Evolutionary conservation across 768 basidiomycete genomes (phyloP), one percentile per base, ranked within the genome.

Genomic region (Artomyces pyxidatus): DNA sequence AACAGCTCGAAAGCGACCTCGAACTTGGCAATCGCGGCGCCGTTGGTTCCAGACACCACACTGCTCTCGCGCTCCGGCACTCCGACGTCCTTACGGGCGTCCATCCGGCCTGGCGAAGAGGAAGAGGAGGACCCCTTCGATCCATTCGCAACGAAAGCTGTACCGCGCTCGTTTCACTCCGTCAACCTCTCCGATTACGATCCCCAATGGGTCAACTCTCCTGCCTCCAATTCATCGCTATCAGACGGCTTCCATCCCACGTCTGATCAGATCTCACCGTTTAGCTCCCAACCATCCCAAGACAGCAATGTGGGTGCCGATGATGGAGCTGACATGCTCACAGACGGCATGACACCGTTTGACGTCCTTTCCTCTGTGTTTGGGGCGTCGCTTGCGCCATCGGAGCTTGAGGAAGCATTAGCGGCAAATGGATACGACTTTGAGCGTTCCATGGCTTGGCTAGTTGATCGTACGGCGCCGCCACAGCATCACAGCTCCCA

Each of bases 281-380:
- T 37, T 21, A 27, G 44, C 7, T 47, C 58, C 26, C 52, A 56
- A 35, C 32, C 29, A n/a, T 56, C 50, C 17, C 57, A 50, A 22
- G 53, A 53, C 30, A 46, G 47, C 21, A 57, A 49, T 40, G 19
- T 4, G 7, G 60, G 53, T 22, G 66, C 71, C 43, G 78, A 79
- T 48, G 78, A 83, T 30, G 72, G 73, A 11, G 68, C 73, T 29
- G 76, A 78, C 28, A 71, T 79, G 66, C 75, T 90, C 44, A 87
- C 85, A 0, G 87, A 89, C 62, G 92, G 92, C 38, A 95, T 99
- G 91, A 95, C 95, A 1, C 96, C 96, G 1, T 86, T 99, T 59
- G 96, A 99, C 59, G 92, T 97, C 37, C 83, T 99, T 17, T 81
- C 79, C 61, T 92, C 89, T 37, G 89, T 99, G 32, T 99, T 99